Base-by-base conservation (phyloP, 2,329 filamentous ascomycete species). In the Xylaria sp. region DNA sequence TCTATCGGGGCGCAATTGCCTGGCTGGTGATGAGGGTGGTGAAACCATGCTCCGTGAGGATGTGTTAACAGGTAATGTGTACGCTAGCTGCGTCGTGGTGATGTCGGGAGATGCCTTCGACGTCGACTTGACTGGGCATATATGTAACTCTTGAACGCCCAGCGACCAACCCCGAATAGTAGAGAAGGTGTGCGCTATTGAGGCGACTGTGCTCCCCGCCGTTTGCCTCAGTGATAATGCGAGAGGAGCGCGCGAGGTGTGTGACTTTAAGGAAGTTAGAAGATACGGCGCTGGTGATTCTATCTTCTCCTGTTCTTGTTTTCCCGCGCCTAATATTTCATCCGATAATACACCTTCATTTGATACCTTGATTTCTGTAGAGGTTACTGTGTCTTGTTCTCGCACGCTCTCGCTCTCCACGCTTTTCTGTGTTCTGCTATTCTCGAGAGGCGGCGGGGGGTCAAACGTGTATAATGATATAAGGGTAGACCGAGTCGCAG, bases 101-200 rank as follows among this genome's bases (percentile, higher is more conserved):
- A 84, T 77, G 13, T 81, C 79, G 0, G 82, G 73, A 1, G 57
- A 67, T 3, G 71, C 52, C 34, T 74, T 74, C 13, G 73, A 70
- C 6, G 5, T 63, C n/a, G 78, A 79, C 37, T 74, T 69, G 1
- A 78, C 74, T 5, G 74, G 75, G 0, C 76, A 80, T 52, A 97
- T 86, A 67, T 91, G 90, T 52, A 98, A 83, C 79, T 98, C 95
- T 79, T 98, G 95, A n/a, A 98, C 88, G 1, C 94, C 94, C 18
- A 97, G 87, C 8, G 92, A 94, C 93, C 94, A 98, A 34, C 94
- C 94, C 52, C 89, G 90, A 2, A 91, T 85, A 1, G 92, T 92
- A 18, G 91, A 90, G 72, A 97, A 89, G 0, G 93, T 92, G 78
- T 97, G 98, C 0, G 93, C 94, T 68, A 98, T 92, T 0, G 93